phyloP scores from a whole-genome alignment of 257 asterid genomes.

The Penstemon barbatus region DNA sequence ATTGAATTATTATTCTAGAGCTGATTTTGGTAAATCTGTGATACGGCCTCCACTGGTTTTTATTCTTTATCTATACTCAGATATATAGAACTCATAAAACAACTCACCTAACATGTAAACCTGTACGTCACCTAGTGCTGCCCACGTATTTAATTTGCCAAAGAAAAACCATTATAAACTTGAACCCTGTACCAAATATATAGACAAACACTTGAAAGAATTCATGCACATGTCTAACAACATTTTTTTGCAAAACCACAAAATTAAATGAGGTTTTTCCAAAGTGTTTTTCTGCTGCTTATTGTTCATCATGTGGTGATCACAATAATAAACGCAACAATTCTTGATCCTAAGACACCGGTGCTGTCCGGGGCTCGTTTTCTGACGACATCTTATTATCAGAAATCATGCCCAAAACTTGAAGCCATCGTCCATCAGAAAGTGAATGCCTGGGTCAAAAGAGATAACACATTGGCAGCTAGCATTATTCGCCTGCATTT shows the following conservation, averaged over 20 bases:
- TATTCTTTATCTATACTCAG: conserved; percentile 9
- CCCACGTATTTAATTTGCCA: conserved; percentile 44
- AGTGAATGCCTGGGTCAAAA: conserved; percentile 51
- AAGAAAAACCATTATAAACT: conserved; percentile 3
- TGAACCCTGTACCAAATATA: background rate
- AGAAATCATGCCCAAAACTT: conserved; percentile 53
- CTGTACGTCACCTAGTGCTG: conserved; percentile 44
- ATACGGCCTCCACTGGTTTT: conserved; percentile 23
- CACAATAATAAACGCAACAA: background rate
- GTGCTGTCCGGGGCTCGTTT: conserved; percentile 31
- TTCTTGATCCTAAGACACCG: conserved; percentile 6
- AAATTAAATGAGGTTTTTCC: conserved; percentile 28
- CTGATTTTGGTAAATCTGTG: background rate
- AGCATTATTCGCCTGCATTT: conserved; percentile 75
- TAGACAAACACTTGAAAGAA: conserved; percentile 17
- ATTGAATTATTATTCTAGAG: background rate
- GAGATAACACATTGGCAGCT: conserved; percentile 64
- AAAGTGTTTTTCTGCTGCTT: conserved; percentile 11
- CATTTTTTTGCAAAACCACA: background rate
- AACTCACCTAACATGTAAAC: conserved; percentile 34
- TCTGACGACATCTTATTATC: conserved; percentile 45
- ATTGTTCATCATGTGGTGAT: conserved; percentile 12
- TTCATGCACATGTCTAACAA: background rate
- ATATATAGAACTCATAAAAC: background rate
- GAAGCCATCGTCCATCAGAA: conserved; percentile 54